Base-by-base conservation (phyloP, 2,329 filamentous ascomycete genomes). In the Chrysoporthe puriensis region DNA sequence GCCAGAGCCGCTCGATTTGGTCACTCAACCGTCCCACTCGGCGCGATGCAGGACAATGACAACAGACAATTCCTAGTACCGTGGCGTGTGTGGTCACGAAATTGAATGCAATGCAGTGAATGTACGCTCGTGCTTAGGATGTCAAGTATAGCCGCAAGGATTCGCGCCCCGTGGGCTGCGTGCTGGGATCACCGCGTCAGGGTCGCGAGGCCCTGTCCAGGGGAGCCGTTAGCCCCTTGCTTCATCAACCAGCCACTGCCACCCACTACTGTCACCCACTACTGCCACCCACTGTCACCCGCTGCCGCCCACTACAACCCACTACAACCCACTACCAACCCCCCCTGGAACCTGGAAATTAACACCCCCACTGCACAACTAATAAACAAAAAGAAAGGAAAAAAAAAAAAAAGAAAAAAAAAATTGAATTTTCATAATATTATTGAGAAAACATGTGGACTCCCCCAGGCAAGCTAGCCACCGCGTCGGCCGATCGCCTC, bases 151-250 rank as follows among this genome's bases (percentile, higher is more conserved):
- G 36, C 9, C 16, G 42, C 58, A 61, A 48, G 59, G 59, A 48
- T 61, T 18, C 59, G 59, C 59, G 59, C 36, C 16, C 13, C n/a
- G 8, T 36, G 40, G 40, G 8, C 16, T n/a, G n/a, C 5, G 14
- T 5, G 13, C 34, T 42, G 26, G 26, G 26, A 26, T 26, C 26
- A 26, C 26, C 57, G 57, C 42, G 57, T 60, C 34, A 42, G 59
- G 48, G 59, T 61, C 59, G 59, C 59, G 59, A 46, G 26, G 14
- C 11, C 26, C 42, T 18, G 54, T 57, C 26, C 26, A 26, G 26
- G 26, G 26, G 26, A 26, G 26, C 26, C 26, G 26, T 26, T 26
- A 26, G 26, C 26, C 26, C 21, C 8, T 21, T 18, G 21, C 58
- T 48, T 32, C 32, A 57, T 26, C 32, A 6, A 36, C 52, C 52